Evolutionary conservation across 192 early-diverging fungal genomes (phyloP), one percentile per base, ranked within the genome.

Genomic region (Backusella sp.): DNA sequence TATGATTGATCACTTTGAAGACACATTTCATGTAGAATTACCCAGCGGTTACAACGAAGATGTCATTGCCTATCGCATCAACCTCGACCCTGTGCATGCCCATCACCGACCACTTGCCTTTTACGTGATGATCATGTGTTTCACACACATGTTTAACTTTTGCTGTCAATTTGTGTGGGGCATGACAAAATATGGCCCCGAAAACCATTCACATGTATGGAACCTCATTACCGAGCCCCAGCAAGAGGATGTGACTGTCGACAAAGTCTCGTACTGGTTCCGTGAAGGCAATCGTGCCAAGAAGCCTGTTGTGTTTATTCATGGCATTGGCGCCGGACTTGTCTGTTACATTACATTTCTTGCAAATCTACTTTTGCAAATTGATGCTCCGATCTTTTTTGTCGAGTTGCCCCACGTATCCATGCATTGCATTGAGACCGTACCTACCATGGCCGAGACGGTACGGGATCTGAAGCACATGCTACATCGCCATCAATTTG

Each of bases 281-380:
- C 73, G 73, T 36, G 76, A 77, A 32, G 75, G 73, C 12, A 44
- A 78, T 36, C 42, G 67, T 12, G 68, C 72, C 35, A 72, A 74
- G 28, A 77, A 77, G 39, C 82, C 82, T 1, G 62, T 83, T 37
- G 72, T 83, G 0, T 83, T 83, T 67, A 87, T 92, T 23, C 92
- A 92, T 76, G 92, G 92, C 23, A 86, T 93, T 72, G 91, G 90
- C 1, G 82, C 89, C 53, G 91, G 92, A 8, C 46, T 92, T 0
- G 83, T 84, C 32, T 81, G 83, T 41, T 92, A 93, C 70, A 35
- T 78, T 12, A 74, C 80, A 7, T 88, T 92, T 77, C 56, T 92
- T 32, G 49, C 69, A 36, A 73, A 80, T 7, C 76, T 92, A 37
- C 59, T 81, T 11, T 73, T 69, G 12, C 11, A 28, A 0, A 56